phyloP scores from a whole-genome alignment of 225 moss, liverwort and hornwort species.

The Lunularia cruciata region DNA sequence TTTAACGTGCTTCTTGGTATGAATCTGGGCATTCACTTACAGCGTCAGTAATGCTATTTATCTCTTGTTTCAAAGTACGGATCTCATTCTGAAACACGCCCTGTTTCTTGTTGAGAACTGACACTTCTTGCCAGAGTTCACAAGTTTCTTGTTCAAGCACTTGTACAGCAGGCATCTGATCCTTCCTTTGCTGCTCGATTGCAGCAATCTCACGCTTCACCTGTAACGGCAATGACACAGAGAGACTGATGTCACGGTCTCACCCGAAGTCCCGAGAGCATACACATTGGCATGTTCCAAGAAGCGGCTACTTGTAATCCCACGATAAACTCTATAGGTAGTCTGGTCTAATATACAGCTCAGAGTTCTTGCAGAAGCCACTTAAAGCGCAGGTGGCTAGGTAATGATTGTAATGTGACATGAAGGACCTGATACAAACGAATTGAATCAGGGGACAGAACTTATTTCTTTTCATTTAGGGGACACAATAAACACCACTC shows the following conservation, averaged over 20 bases:
- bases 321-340: too few species aligned
- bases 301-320: not conserved
- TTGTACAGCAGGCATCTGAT: slow-evolving; percentile 56
- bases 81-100: slow-evolving; percentile 59
- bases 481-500: too few species aligned
- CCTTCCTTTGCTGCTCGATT: slow-evolving; percentile 62
- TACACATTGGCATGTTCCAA: not conserved
- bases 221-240: slow-evolving; percentile 34
- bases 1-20: not conserved
- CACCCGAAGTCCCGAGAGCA: not conserved
- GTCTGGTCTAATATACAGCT: too few species aligned
- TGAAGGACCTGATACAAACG: too few species aligned
- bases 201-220: slow-evolving; percentile 56
- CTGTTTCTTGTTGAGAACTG: slow-evolving; percentile 73
- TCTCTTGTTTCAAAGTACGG: slow-evolving; percentile 69
- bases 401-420: too few species aligned
- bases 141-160: slow-evolving; percentile 57
- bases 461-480: too few species aligned
- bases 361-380: not conserved
- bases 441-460: too few species aligned
- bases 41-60: slow-evolving; percentile 57
- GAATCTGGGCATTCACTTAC: slow-evolving; percentile 33
- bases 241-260: not conserved
- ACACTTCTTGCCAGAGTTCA: slow-evolving; percentile 64
- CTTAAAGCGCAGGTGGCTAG: not conserved